Evolutionary conservation across 2,329 filamentous ascomycete genomes (phyloP), one percentile per base, ranked within the genome.

Genomic region (Monilinia fructicola): DNA sequence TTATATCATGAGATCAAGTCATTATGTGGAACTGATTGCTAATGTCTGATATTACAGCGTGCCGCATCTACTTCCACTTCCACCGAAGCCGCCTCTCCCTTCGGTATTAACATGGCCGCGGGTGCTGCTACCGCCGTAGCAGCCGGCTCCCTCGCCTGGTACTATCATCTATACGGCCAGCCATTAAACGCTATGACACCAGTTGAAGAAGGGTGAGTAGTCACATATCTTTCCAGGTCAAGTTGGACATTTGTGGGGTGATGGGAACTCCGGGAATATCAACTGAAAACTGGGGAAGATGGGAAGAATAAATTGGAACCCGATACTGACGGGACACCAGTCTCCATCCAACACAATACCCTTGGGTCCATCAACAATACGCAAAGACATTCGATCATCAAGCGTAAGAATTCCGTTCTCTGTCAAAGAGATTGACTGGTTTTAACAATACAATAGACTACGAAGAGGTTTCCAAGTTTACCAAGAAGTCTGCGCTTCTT

Each of bases 401-500:
- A 82, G 90, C 93, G 91, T 97, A 89, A 90, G 92, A 83, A 72
- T 52, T 5, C 11, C 21, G 21, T 23, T 28, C n/a, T 23, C 42
- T 4, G 2, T n/a, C 12, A 26, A 44, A n/a, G 2, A 54, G 3
- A 35, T 44, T 68, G 62, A 65, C 64, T 42, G 55, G 46, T 38
- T 66, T 44, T 40, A 48, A 44, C 50, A 38, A 56, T 14, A 48
- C n/a, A 58, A 71, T 72, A 97, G 93, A 76, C 93, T 99, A 73
- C 95, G 95, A 80, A 93, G 95, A 84, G 95, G 95, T 82, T 99
- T 98, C 88, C 93, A 97, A 83, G 95, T 99, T 78, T 99, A 99
- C 86, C 92, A 90, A 75, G 95, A 99, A 83, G 95, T 99, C 77
- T 99, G 95, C 86, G 88, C 93, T 70, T 92, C 92, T 75, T 99